Conservation (phyloP, 1,284 basidiomycete species). For the Rhodotorula sp. region DNA sequence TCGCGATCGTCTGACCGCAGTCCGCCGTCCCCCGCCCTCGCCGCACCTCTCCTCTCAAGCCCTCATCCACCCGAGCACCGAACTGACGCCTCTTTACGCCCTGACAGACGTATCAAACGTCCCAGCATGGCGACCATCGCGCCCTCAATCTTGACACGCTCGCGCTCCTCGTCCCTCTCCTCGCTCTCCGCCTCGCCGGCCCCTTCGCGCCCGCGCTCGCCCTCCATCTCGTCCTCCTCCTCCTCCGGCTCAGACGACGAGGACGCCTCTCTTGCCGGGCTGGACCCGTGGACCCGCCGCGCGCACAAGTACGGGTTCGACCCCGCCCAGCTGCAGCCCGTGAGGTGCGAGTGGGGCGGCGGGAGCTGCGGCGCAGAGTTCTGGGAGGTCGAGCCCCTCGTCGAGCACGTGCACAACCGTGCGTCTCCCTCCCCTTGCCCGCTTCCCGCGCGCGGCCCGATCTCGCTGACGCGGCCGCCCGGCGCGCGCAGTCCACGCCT, state of each 20-base stretch:
- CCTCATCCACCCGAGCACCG: not conserved
- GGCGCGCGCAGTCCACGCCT: conserved; percentile 30
- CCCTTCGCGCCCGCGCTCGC: conserved; percentile 1
- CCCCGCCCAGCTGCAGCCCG: conserved; percentile 8
- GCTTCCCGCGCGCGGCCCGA: not conserved
- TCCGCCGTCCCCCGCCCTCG: no score
- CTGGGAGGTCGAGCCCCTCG: conserved; percentile 42
- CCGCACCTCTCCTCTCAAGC: not conserved
- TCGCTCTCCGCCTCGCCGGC: conserved; percentile 15
- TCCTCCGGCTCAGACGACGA: not conserved
- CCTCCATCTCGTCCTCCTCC: conserved; percentile 13
- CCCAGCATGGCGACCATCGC: not conserved
- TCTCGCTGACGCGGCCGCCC: no score
- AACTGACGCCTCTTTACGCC: not conserved
- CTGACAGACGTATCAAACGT: not conserved
- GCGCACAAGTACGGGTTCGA: conserved; percentile 16
- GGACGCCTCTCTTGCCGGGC: not conserved
- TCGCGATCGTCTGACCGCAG: no score
- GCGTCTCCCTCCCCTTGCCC: not conserved
- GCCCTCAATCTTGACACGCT: not conserved
- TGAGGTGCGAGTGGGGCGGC: conserved; percentile 38
- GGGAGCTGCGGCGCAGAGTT: conserved; percentile 31
- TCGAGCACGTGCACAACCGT: conserved; percentile 40
- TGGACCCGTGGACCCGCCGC: conserved; percentile 3
- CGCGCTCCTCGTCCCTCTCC: conserved; percentile 7